phyloP scores from a whole-genome alignment of 2,329 filamentous ascomycete species.

The Phoma sp. region DNA sequence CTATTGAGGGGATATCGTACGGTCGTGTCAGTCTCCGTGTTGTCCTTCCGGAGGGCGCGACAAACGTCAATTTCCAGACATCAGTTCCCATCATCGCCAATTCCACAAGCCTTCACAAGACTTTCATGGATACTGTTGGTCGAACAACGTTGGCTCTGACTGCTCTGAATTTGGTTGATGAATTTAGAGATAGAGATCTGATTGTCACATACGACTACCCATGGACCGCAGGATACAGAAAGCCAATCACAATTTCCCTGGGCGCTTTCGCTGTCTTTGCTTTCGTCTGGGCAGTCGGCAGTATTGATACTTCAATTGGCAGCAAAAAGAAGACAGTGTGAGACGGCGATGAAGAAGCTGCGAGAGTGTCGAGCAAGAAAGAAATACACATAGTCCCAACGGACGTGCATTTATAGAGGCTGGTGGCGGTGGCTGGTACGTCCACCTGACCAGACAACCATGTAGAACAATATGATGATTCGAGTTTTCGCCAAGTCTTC shows the following conservation, averaged over 20 bases:
- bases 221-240: constrained; percentile 74
- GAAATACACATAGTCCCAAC: not conserved
- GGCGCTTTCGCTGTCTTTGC: constrained; percentile 77
- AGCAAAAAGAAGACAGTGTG: constrained; percentile 54
- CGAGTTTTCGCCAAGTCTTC: not conserved
- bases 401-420: not conserved
- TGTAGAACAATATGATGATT: constrained; percentile 28
- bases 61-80: constrained; percentile 80
- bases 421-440: constrained; percentile 7
- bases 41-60: constrained; percentile 88
- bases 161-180: constrained; percentile 87
- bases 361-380: not conserved
- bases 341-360: not conserved
- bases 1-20: constrained; percentile 84
- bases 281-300: constrained; percentile 75
- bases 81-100: constrained; percentile 72
- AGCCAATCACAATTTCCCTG: constrained; percentile 81
- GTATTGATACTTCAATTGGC: constrained; percentile 81
- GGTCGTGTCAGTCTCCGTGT: constrained; percentile 79
- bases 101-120: constrained; percentile 72
- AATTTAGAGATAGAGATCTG: constrained; percentile 81
- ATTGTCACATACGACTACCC: constrained; percentile 90
- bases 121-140: constrained; percentile 92
- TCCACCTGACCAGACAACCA: constrained; percentile 15
- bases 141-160: constrained; percentile 82